Base-by-base conservation (phyloP, 2,329 filamentous ascomycete genomes). In the Monilinia laxa region DNA sequence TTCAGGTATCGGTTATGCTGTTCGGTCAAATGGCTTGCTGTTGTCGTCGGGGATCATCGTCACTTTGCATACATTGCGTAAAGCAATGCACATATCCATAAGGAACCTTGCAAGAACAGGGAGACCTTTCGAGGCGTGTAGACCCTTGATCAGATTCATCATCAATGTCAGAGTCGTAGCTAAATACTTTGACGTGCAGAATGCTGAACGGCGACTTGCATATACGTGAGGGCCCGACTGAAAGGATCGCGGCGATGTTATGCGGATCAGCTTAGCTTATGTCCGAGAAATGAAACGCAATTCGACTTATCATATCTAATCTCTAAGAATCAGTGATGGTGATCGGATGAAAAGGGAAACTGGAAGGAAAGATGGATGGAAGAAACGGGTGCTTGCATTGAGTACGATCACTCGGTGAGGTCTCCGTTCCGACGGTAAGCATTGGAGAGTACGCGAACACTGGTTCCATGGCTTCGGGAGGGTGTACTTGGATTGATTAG, bases 261-360 rank as follows among this genome's bases (percentile, higher is more conserved):
- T 5, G 20, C 20, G 16, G n/a, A 14, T 38, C 16, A 51, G 45
- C 12, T n/a, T 60, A 23, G 20, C 7, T 38, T 38, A 25, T 60
- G 28, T 7, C 12, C 20, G 20, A 38, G 12, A 6, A n/a, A 6
- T 49, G 20, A 60, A 49, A 28, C 4, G 9, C 1, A 38, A 35
- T 35, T 23, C 23, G 28, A 51, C 28, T 35, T 6, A 38, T 60
- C 57, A 38, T 49, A 60, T 60, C 57, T 49, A 38, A 51, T 51
- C 20, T 35, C 35, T 3, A 18, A 51, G 28, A 25, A 49, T 35
- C 42, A 25, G 25, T 11, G 45, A 60, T 51, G 1, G 12, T 49
- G 28, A 49, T 49, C 25, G 28, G 57, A 51, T 35, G 42, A 49
- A 51, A 51, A 38, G 1, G 12, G 7, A 23, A 38, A 9, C n/a